Percentiles rank a stretch among this genome's conserved stretches.
These are phyloP conservation scores for Kingdonia uniflora DNA, from an alignment of 164 flowering plant genomes.

Conservation along the genomic window DNA sequence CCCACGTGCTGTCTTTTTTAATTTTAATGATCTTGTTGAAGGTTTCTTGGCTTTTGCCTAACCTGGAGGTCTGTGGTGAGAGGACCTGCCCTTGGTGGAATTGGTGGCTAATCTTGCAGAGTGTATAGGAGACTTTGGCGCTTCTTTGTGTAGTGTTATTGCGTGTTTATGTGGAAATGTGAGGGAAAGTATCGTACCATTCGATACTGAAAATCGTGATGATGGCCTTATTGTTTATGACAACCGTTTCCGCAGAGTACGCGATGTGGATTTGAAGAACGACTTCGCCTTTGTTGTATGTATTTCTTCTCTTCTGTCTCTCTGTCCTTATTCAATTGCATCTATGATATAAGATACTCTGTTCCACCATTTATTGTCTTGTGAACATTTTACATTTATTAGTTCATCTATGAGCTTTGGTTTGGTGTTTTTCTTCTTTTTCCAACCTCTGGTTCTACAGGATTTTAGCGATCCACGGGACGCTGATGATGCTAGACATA, in stretches of 20 bases:
- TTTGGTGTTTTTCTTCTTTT: background rate
- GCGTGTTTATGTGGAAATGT: no score
- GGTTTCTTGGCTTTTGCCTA: constrained; percentile 59
- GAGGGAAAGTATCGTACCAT: constrained; percentile 66
- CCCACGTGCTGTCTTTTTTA: constrained; percentile 33
- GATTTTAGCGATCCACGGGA: constrained; percentile 91
- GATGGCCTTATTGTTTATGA: constrained; percentile 98
- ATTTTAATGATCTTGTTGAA: constrained; percentile 65
- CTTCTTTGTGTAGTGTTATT: constrained; percentile 75
- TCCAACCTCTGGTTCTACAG: constrained; percentile 20
- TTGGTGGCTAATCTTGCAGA: constrained; percentile 68
- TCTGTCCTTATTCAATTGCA: no score
- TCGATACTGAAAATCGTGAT: constrained; percentile 49
- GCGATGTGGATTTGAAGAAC: constrained; percentile 96
- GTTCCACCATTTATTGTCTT: no score
- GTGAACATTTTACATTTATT: no score
- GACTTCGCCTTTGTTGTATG: constrained; percentile 95
- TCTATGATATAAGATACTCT: no score
- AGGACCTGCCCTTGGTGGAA: constrained; percentile 57
- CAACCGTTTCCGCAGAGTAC: constrained; percentile 95
- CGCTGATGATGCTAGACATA: constrained; percentile 84
- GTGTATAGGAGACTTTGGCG: constrained; percentile 76
- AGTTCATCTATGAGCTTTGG: no score
- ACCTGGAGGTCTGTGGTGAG: constrained; percentile 71
- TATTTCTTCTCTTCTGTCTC: constrained; percentile 9